A percentile compares a stretch with the other conserved stretches of the same genome.
Evolutionary conservation across 2,329 filamentous ascomycete species (phyloP).

Genomic region (Cucurbitaria berberidis): DNA sequence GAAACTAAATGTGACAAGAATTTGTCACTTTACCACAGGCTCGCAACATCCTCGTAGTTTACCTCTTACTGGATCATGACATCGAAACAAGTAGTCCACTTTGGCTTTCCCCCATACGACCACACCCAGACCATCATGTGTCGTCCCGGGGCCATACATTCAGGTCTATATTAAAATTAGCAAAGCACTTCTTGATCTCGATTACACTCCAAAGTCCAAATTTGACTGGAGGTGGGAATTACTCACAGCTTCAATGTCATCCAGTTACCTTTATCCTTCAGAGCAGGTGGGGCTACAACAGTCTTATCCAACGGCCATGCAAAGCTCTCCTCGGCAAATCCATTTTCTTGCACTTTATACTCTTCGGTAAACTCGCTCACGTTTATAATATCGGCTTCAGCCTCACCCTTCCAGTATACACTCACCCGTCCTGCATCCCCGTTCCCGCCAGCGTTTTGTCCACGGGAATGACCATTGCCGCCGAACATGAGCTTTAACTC

Average conservation of each 20-base stretch:
- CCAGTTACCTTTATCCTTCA: slow-evolving; percentile 39
- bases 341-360: slow-evolving; percentile 24
- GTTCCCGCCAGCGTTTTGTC: slow-evolving; percentile 21
- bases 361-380: slow-evolving; percentile 25
- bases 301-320: slow-evolving; percentile 23
- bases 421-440: slow-evolving; percentile 17
- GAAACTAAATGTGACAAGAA: too few relatives aligned
- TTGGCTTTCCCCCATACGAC: slow-evolving; percentile 20
- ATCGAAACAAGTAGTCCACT: slow-evolving; percentile 35
- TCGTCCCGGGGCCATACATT: slow-evolving; percentile 29
- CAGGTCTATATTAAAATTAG: slow-evolving; percentile 19
- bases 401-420: slow-evolving; percentile 26
- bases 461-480: slow-evolving; percentile 35
- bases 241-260: slow-evolving; percentile 26
- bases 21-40: too few relatives aligned
- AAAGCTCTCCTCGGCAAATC: slow-evolving; percentile 32
- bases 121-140: slow-evolving; percentile 42
- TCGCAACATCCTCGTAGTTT: too few relatives aligned
- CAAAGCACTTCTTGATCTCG: background rate
- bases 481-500: slow-evolving; percentile 33
- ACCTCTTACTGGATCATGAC: slow-evolving; percentile 22
- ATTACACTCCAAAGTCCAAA: background rate
- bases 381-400: slow-evolving; percentile 29
- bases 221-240: background rate
- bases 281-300: slow-evolving; percentile 21